Conservation (phyloP, 2,329 filamentous ascomycete genomes). For the Pseudogymnoascus sp. region DNA sequence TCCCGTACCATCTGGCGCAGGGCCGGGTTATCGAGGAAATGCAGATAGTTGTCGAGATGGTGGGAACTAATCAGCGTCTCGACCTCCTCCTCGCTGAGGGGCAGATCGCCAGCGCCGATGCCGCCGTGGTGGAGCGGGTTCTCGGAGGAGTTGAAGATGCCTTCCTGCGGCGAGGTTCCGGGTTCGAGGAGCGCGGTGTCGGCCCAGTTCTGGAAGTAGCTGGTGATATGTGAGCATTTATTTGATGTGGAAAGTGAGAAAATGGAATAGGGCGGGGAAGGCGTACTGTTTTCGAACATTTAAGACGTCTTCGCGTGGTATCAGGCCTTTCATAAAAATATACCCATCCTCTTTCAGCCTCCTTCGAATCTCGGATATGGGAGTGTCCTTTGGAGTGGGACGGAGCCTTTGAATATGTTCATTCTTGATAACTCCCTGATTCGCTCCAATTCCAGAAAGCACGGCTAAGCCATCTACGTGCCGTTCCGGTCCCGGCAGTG, state of each 20-base stretch:
- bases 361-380: neutral
- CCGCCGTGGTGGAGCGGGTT: slow-evolving; percentile 1
- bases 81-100: neutral
- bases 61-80: neutral
- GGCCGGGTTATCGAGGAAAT: slow-evolving; percentile 30
- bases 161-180: slow-evolving; percentile 40
- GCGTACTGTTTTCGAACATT: neutral
- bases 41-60: neutral
- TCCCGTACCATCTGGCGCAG: slow-evolving; percentile 40
- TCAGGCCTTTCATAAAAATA: neutral
- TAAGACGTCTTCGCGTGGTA: slow-evolving; percentile 1
- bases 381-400: neutral
- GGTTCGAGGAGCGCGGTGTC: slow-evolving; percentile 49
- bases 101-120: neutral
- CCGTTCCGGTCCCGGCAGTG: neutral
- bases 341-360: neutral
- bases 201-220: slow-evolving; percentile 44
- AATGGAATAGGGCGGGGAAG: neutral
- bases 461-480: neutral
- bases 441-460: neutral
- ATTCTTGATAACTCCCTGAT: slow-evolving; percentile 2
- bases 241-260: neutral
- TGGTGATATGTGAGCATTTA: neutral
- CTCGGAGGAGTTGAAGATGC: slow-evolving; percentile 40
- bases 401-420: neutral